Evolutionary conservation across 2,329 filamentous ascomycete genomes (phyloP).

Genomic region (Cladosporium austrohemisphaericum): DNA sequence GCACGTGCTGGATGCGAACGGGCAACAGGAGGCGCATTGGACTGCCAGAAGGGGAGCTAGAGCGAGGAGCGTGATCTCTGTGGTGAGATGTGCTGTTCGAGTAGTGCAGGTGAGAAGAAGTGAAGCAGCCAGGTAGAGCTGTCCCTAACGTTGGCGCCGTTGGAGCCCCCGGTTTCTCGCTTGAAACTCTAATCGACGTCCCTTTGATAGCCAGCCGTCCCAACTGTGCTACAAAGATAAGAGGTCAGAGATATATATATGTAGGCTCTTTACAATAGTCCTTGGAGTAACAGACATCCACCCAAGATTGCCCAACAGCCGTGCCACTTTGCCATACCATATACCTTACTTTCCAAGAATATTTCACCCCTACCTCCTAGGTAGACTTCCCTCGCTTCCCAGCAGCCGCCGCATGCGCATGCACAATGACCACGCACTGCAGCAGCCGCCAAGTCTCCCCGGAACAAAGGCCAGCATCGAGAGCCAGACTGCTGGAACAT

Average conservation of each 20-base stretch:
- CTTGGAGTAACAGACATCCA: too few relatives aligned
- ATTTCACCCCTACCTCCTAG: too few relatives aligned
- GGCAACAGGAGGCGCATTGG: neutral
- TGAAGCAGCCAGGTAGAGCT: conserved; percentile 6
- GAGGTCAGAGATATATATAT: too few relatives aligned
- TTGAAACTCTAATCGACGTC: conserved; percentile 1
- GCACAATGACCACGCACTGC: conserved; percentile 12
- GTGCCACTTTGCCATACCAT: too few relatives aligned
- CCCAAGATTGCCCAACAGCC: too few relatives aligned
- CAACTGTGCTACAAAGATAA: too few relatives aligned
- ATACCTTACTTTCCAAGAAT: too few relatives aligned
- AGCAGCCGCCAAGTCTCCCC: conserved; percentile 3
- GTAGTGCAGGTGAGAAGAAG: neutral
- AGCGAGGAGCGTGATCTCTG: neutral
- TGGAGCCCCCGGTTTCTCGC: neutral
- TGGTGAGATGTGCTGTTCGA: neutral
- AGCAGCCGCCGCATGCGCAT: neutral
- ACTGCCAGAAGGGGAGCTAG: conserved; percentile 3
- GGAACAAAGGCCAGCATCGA: conserved; percentile 4
- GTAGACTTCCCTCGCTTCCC: too few relatives aligned
- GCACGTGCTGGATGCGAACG: conserved; percentile 7
- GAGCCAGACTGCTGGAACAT: neutral
- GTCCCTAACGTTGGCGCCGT: too few relatives aligned
- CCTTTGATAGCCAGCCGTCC: neutral
- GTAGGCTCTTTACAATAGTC: too few relatives aligned